Evolutionary conservation across 2,329 filamentous ascomycete genomes (phyloP).

Genomic region (Penicillium sp.): DNA sequence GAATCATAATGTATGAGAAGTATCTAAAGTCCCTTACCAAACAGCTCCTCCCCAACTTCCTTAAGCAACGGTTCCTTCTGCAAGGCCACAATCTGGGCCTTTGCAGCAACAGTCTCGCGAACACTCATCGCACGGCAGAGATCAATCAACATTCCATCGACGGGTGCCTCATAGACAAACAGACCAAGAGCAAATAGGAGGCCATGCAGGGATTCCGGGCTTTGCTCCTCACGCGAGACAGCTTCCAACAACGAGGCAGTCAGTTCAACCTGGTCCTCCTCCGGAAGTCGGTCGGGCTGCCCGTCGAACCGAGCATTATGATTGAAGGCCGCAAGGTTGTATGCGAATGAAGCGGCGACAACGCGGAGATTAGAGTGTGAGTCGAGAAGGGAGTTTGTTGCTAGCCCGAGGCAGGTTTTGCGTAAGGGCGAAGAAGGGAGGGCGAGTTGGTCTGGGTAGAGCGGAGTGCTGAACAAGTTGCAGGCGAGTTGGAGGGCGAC

Average conservation of each 20-base stretch:
- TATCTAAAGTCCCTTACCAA: slow-evolving; percentile 38
- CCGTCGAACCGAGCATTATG: slow-evolving; percentile 64
- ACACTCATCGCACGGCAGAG: slow-evolving; percentile 79
- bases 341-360: slow-evolving; percentile 78
- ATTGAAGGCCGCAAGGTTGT: slow-evolving; percentile 75
- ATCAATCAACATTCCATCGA: slow-evolving; percentile 76
- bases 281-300: slow-evolving; percentile 60
- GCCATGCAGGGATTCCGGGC: slow-evolving; percentile 71
- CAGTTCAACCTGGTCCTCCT: slow-evolving; percentile 76
- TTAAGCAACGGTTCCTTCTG: slow-evolving; percentile 60
- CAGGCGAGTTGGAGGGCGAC: slow-evolving; percentile 82
- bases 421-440: slow-evolving; percentile 52
- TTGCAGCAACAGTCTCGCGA: slow-evolving; percentile 61
- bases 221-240: slow-evolving; percentile 56
- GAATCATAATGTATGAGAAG: neutral
- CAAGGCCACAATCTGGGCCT: slow-evolving; percentile 55
- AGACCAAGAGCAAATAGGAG: slow-evolving; percentile 75
- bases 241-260: slow-evolving; percentile 79
- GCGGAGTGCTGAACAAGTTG: slow-evolving; percentile 78
- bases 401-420: slow-evolving; percentile 64
- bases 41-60: slow-evolving; percentile 49
- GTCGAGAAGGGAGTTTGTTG: slow-evolving; percentile 79
- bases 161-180: slow-evolving; percentile 68
- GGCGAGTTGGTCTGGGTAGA: slow-evolving; percentile 69
- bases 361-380: slow-evolving; percentile 75